phyloP scores from a whole-genome alignment of 352 stramenopile genomes.

The Peronospora tabacina region DNA sequence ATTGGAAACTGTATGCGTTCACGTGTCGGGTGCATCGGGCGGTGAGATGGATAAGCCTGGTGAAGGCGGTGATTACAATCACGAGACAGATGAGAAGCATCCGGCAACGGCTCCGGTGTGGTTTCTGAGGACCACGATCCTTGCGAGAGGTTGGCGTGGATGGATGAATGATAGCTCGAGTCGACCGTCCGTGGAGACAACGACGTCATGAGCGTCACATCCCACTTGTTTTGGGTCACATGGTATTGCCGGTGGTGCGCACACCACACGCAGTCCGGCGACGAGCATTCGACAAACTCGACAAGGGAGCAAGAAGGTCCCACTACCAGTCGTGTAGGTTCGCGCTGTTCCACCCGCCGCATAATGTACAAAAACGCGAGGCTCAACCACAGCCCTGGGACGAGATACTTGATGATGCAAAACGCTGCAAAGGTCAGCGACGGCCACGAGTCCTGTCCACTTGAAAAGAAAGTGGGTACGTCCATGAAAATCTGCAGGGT shows the following conservation, averaged over 20 bases:
- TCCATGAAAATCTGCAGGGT: slow-evolving; percentile 51
- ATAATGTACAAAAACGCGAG: slow-evolving; percentile 67
- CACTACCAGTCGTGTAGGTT: slow-evolving; percentile 44
- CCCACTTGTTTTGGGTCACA: slow-evolving; percentile 52
- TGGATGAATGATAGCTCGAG: slow-evolving; percentile 49
- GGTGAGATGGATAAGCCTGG: slow-evolving; percentile 13
- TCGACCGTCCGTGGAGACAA: slow-evolving; percentile 53
- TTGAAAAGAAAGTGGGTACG: slow-evolving; percentile 30
- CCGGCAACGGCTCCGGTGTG: slow-evolving; percentile 15
- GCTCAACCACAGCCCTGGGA: slow-evolving; percentile 46
- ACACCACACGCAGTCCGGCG: slow-evolving; percentile 62
- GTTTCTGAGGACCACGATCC: slow-evolving; percentile 33
- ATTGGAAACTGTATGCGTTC: slow-evolving; percentile 8
- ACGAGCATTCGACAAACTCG: slow-evolving; percentile 68
- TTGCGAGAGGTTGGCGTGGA: slow-evolving; percentile 32
- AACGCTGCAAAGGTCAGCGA: slow-evolving; percentile 32
- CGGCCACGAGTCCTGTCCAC: slow-evolving; percentile 21
- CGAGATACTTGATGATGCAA: slow-evolving; percentile 48
- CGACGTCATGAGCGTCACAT: slow-evolving; percentile 45
- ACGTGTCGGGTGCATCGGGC: slow-evolving; percentile 7
- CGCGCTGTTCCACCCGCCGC: slow-evolving; percentile 56
- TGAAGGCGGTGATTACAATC: slow-evolving; percentile 27
- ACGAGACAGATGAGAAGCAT: slow-evolving; percentile 14
- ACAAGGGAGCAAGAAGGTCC: slow-evolving; percentile 43
- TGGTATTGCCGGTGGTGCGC: slow-evolving; percentile 60